Evolutionary conservation across 2,329 filamentous ascomycete species (phyloP).

Genomic region (Macroventuria anomochaeta): DNA sequence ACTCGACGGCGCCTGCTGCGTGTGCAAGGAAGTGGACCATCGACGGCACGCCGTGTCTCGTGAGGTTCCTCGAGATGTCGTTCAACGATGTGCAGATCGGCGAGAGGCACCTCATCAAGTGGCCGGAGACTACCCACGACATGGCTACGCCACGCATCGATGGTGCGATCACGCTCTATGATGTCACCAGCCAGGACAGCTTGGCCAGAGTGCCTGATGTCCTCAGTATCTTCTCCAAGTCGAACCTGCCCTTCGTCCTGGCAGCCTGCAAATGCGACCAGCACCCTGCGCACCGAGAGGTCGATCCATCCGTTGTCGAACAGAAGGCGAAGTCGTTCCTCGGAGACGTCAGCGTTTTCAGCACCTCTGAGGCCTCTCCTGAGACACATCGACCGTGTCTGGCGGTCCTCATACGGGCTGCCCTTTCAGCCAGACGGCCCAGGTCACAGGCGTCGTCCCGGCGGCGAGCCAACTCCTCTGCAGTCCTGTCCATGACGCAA

Average conservation of each 20-base stretch:
- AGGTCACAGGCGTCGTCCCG: conserved; percentile 48
- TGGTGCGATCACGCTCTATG: conserved; percentile 84
- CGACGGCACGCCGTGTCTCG: conserved; percentile 61
- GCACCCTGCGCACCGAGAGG: conserved; percentile 70
- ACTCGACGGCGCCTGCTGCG: conserved; percentile 51
- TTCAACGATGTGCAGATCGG: conserved; percentile 61
- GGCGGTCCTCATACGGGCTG: conserved; percentile 73
- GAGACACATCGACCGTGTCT: conserved; percentile 79
- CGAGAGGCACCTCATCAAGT: conserved; percentile 60
- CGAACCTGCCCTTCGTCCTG: conserved; percentile 76
- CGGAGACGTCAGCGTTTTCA: conserved; percentile 71
- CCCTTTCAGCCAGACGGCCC: conserved; percentile 69
- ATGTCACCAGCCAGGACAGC: conserved; percentile 79
- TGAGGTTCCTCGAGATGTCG: conserved; percentile 64
- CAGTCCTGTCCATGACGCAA: conserved; percentile 50
- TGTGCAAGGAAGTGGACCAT: conserved; percentile 62
- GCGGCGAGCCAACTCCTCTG: conserved; percentile 54
- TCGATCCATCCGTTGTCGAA: conserved; percentile 73
- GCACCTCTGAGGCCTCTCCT: conserved; percentile 72
- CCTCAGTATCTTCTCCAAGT: conserved; percentile 74
- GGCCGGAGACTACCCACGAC: conserved; percentile 66
- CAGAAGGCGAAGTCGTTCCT: conserved; percentile 66
- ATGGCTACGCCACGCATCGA: conserved; percentile 77
- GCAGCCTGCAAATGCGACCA: conserved; percentile 91
- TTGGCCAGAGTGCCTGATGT: conserved; percentile 76